Evolutionary conservation across 805 yeast species (phyloP).

Genomic region (Metschnikowia borealis): DNA sequence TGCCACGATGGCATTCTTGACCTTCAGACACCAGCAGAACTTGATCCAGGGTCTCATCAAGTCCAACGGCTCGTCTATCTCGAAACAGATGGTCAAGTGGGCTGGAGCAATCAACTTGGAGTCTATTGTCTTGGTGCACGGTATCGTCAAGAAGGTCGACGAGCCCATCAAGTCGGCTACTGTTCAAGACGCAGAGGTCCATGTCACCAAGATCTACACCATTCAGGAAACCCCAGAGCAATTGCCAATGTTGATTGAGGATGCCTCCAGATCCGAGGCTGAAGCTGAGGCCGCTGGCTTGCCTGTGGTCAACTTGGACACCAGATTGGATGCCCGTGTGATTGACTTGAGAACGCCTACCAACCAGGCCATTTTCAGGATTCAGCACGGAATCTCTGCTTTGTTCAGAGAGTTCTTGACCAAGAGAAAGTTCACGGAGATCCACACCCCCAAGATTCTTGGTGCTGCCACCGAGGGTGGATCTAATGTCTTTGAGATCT

Average conservation of each 20-base stretch:
- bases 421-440: slow-evolving; percentile 71
- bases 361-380: slow-evolving; percentile 94
- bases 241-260: slow-evolving; percentile 92
- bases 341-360: slow-evolving; percentile 96
- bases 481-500: slow-evolving; percentile 89
- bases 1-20: slow-evolving; percentile 86
- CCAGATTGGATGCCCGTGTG: slow-evolving; percentile 91
- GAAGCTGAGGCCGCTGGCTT: slow-evolving; percentile 89
- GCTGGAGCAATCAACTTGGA: slow-evolving; percentile 81
- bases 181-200: slow-evolving; percentile 84
- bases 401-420: slow-evolving; percentile 86
- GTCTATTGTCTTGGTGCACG: slow-evolving; percentile 87
- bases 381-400: slow-evolving; percentile 83
- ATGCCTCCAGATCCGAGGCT: slow-evolving; percentile 91
- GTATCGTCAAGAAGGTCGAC: slow-evolving; percentile 75
- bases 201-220: slow-evolving; percentile 65
- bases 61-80: slow-evolving; percentile 45
- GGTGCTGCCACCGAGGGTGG: slow-evolving; percentile 99
- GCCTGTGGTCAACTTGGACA: slow-evolving; percentile 94
- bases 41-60: slow-evolving; percentile 72
- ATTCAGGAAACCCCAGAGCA: slow-evolving; percentile 87
- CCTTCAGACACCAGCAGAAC: slow-evolving; percentile 95
- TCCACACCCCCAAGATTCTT: slow-evolving; percentile 92
- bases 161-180: slow-evolving; percentile 89
- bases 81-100: slow-evolving; percentile 98